Conservation (phyloP, 2,329 filamentous ascomycete genomes). For the Aspergillus arachidicola region DNA sequence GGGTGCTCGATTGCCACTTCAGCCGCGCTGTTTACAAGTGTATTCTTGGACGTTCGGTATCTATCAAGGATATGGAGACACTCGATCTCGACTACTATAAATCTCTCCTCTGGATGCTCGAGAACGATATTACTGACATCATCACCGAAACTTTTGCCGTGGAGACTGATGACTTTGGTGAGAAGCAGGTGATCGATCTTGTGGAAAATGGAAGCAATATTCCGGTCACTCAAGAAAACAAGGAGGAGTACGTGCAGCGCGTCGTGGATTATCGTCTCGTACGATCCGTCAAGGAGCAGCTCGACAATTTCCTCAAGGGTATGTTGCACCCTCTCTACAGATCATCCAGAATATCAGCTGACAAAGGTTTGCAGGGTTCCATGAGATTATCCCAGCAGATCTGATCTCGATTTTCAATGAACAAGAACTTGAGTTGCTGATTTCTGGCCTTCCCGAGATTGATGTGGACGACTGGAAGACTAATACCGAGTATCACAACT, state of each 20-base stretch:
- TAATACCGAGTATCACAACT: constrained; percentile 98
- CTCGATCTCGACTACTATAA: constrained; percentile 99
- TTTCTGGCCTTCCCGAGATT: constrained; percentile 95
- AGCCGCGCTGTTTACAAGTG: constrained; percentile 98
- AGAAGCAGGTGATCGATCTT: constrained; percentile 82
- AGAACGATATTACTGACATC: constrained; percentile 97
- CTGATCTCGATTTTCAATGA: constrained; percentile 98
- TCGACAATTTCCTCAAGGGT: constrained; percentile 89
- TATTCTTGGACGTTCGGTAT: constrained; percentile 91
- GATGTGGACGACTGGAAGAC: constrained; percentile 99
- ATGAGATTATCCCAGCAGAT: constrained; percentile 94
- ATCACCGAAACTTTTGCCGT: constrained; percentile 96
- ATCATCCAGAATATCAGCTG: background rate
- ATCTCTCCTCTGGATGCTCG: constrained; percentile 95
- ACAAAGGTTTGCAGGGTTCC: constrained; percentile 69
- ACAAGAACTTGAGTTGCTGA: constrained; percentile 93
- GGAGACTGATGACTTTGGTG: constrained; percentile 91
- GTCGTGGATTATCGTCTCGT: constrained; percentile 94
- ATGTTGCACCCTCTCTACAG: constrained; percentile 32
- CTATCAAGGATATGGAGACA: constrained; percentile 99
- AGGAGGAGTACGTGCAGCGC: constrained; percentile 93
- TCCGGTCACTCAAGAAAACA: constrained; percentile 94
- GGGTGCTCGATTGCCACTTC: constrained; percentile 97
- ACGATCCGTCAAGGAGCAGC: constrained; percentile 89
- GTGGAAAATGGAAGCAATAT: constrained; percentile 87